Percentiles rank a stretch among this genome's conserved stretches.
phyloP scores from a whole-genome alignment of 805 yeast species.

The Debaryomyces hansenii region DNA sequence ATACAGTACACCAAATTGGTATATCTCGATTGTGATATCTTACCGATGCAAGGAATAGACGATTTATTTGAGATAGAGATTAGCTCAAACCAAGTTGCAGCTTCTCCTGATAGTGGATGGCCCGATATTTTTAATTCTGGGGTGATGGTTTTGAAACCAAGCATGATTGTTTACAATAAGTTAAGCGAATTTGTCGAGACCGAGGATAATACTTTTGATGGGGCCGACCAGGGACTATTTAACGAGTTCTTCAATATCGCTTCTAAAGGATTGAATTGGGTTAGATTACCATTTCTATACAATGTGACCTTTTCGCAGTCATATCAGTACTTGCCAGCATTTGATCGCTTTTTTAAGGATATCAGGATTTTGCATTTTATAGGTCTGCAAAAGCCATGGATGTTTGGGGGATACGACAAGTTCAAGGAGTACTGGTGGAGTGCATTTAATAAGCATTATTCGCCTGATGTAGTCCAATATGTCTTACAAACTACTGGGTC shows the following conservation, averaged over 20 bases:
- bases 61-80: slow-evolving; percentile 29
- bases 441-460: slow-evolving; percentile 20
- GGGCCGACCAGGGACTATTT: slow-evolving; percentile 89
- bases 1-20: slow-evolving; percentile 45
- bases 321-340: slow-evolving; percentile 76
- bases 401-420: slow-evolving; percentile 12
- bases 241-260: slow-evolving; percentile 63
- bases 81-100: slow-evolving; percentile 34
- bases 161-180: slow-evolving; percentile 35
- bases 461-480: slow-evolving; percentile 10
- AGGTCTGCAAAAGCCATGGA: slow-evolving; percentile 36
- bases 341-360: slow-evolving; percentile 29
- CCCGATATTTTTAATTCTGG: slow-evolving; percentile 90
- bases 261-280: slow-evolving; percentile 49
- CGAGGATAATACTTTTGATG: slow-evolving; percentile 58
- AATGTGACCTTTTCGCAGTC: slow-evolving; percentile 71
- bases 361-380: slow-evolving; percentile 33
- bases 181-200: slow-evolving; percentile 32
- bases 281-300: slow-evolving; percentile 71
- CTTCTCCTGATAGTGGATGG: slow-evolving; percentile 86
- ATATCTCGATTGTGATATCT: slow-evolving; percentile 66
- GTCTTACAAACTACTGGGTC: not conserved
- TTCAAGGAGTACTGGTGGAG: slow-evolving; percentile 32
- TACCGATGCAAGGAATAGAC: slow-evolving; percentile 39
- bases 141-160: slow-evolving; percentile 62